Evolutionary conservation across 495 filamentous ascomycete species (phyloP), one percentile per base, ranked within the genome.

Genomic region (Daldinia decipiens): DNA sequence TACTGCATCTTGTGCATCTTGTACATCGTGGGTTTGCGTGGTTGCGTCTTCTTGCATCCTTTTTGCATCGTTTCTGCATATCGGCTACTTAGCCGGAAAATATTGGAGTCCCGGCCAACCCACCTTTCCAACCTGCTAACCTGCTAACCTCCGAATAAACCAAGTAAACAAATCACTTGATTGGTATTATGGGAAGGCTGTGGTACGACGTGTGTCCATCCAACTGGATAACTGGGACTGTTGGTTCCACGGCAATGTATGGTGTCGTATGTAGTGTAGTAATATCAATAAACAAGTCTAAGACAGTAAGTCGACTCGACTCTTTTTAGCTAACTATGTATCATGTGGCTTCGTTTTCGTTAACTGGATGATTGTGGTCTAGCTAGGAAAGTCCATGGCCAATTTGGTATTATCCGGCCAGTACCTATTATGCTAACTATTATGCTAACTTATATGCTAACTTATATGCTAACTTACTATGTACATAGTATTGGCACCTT

Each of bases 1-100:
- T 74, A 74, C 67, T 74, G 72, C 68, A 65, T 71, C 65, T 68
- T 62, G 54, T 71, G 71, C 71, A 70, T 73, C 15, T 58, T 17
- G 29, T 45, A 43, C 57, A 17, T 47, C 43, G 19, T 47, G 43
- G 38, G 6, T 47, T 47, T 47, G 43, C 43, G 43, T 47, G 31
- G 54, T 38, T 39, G 54, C 54, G 34, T 57, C 54, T 59, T 59
- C 50, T 45, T 47, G 57, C 57, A 45, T 59, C 32, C 54, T 31
- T 26, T 53, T 31, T 52, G 26, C 50, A 52, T 27, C 52, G 27
- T 29, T 34, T 19, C 29, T 55, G 52, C 52, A 55, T 55, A 55
- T 34, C 53, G 53, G 53, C 53, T 56, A 36, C 53, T 32, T 36
- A 56, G 38, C 62, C 53, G 40, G 38, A 47, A 47, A 45, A 24